These are phyloP conservation scores for Mortierella sp. DNA, from an alignment of 371 early-diverging fungal species.

Conservation along the genomic window DNA sequence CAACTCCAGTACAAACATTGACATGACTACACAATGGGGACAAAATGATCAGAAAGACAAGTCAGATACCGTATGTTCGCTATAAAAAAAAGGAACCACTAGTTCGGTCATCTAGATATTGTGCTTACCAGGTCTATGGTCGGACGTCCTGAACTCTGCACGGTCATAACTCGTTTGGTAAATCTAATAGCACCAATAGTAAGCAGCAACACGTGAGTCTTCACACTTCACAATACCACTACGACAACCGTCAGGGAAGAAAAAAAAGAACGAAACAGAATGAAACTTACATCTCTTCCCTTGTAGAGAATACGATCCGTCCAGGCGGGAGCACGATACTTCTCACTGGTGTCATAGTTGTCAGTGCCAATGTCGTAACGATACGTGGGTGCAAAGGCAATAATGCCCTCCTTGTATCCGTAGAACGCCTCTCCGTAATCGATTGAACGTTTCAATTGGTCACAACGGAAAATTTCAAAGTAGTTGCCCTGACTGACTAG, in stretches of 20 bases:
- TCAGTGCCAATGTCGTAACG: slow-evolving; percentile 91
- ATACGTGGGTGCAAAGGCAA: slow-evolving; percentile 94
- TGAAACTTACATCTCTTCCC: slow-evolving; percentile 64
- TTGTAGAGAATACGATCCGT: slow-evolving; percentile 87
- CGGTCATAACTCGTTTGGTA: slow-evolving; percentile 69
- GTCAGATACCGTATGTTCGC: not conserved
- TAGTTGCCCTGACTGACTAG: slow-evolving; percentile 51
- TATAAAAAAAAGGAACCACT: not conserved
- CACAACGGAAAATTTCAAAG: slow-evolving; percentile 52
- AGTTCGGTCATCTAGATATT: not conserved
- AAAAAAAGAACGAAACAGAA: slow-evolving; percentile 17
- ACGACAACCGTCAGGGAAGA: not conserved
- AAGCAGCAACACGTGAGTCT: not conserved
- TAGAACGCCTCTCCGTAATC: slow-evolving; percentile 77
- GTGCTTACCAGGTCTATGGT: slow-evolving; percentile 79
- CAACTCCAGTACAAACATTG: slow-evolving; percentile 61
- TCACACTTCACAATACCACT: not conserved
- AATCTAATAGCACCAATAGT: slow-evolving; percentile 41
- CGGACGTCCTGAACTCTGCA: slow-evolving; percentile 80
- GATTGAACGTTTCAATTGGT: slow-evolving; percentile 81
- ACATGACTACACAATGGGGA: slow-evolving; percentile 44
- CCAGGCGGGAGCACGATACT: slow-evolving; percentile 90
- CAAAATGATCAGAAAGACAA: not conserved
- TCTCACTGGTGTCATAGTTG: slow-evolving; percentile 91
- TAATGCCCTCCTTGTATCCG: slow-evolving; percentile 85